Evolutionary conservation across 192 early-diverging fungal genomes (phyloP), one percentile per base, ranked within the genome.

Genomic region (Gaertneriomyces sp.): DNA sequence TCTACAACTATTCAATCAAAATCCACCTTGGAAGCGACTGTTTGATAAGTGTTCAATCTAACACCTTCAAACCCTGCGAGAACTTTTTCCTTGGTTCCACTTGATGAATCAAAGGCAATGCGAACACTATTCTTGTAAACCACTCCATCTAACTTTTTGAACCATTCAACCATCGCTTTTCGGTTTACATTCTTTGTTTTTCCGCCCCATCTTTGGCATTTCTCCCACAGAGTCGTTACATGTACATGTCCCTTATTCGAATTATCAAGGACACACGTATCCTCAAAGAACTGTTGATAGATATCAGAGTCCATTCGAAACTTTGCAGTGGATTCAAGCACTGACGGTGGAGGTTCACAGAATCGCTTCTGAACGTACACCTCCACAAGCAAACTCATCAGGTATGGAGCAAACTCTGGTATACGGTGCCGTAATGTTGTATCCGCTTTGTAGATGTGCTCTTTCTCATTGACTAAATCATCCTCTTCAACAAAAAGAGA

Each of bases 251-350:
- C 40, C 9, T 60, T 42, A 8, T 41, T 8, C n/a, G n/a, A n/a
- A n/a, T n/a, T n/a, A n/a, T 60, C 9, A 19, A 60, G 11, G 19
- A 60, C 7, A 19, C 58, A 60, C 10, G 12, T n/a, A 8, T 60
- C 58, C 8, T 38, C 25, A 60, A 60, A 60, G 40, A 60, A 60
- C 58, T 10, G 10, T 42, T 43, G 8, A 44, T 60, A 60, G 19
- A 60, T 12, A 19, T 60, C 58, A 10, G 9, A 12, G 6, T 38
- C 11, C 40, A 10, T 44, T 12, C 33, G 11, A 19, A 45, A 60
- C 42, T 10, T 9, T 9, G n/a, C 10, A 11, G 58, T 60, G n/a
- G 25, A 19, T 7, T 60, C 58, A 10, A 60, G 25, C 33, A 60
- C n/a, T 19, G 11, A 45, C 33, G 25, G 58, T 19, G 58, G 58